Conservation (phyloP, 169 alveolate species). For the Cytauxzoon felis region DNA sequence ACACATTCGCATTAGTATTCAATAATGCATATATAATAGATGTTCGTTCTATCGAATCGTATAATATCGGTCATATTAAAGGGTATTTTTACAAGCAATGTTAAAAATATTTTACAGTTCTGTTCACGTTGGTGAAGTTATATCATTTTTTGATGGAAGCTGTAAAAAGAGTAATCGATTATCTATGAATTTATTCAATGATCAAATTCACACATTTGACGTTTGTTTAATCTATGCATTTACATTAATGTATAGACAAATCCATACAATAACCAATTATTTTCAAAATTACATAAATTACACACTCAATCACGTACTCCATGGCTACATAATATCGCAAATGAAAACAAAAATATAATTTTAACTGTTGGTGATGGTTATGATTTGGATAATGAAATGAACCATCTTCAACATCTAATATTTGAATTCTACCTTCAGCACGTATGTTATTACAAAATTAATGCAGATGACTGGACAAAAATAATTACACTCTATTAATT, state of each 20-base stretch:
- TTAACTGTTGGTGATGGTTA: conserved; percentile 57
- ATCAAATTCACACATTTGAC: neutral
- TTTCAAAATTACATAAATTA: conserved; percentile 2
- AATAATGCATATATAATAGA: conserved; percentile 37
- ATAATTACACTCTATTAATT: conserved; percentile 39
- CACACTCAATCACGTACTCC: neutral
- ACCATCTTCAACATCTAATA: conserved; percentile 13
- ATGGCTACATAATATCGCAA: conserved; percentile 15
- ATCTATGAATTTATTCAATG: neutral
- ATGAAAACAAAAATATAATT: conserved; percentile 12
- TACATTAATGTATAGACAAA: neutral
- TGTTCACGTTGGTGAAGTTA: conserved; percentile 20
- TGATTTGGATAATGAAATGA: conserved; percentile 29
- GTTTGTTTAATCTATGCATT: neutral
- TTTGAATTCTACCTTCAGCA: conserved; percentile 35
- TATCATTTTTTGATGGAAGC: conserved; percentile 10
- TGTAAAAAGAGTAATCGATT: neutral
- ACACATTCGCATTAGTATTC: conserved; percentile 12
- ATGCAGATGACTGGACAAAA: conserved; percentile 60
- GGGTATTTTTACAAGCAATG: neutral
- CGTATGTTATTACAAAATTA: conserved; percentile 55
- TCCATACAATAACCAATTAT: conserved; percentile 14
- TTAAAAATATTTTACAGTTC: conserved; percentile 11
- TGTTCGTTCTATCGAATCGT: conserved; percentile 40
- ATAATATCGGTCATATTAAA: conserved; percentile 50